phyloP scores from a whole-genome alignment of 1,284 basidiomycete species.

The Trametes polyzona region DNA sequence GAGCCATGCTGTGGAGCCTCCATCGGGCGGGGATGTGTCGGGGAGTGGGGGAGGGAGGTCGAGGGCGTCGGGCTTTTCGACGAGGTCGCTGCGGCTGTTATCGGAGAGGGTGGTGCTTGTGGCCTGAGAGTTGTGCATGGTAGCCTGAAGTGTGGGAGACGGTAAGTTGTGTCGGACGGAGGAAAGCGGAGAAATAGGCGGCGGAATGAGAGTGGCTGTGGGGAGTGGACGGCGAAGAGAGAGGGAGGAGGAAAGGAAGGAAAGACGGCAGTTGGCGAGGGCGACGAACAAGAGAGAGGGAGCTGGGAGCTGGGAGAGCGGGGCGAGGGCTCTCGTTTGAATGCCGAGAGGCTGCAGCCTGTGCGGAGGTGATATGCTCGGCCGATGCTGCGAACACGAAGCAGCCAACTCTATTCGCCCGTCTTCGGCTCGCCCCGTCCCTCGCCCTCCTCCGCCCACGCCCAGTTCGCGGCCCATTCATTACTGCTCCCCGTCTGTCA shows the following conservation, averaged over 20 bases:
- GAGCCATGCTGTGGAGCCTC: conserved; percentile 21
- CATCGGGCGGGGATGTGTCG: conserved; percentile 13
- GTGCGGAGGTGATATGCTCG: background rate
- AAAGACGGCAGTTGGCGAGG: background rate
- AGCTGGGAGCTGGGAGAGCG: background rate
- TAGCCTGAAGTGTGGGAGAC: background rate
- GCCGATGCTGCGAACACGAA: background rate
- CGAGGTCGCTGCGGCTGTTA: conserved; percentile 15
- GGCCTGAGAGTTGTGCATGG: conserved; percentile 4
- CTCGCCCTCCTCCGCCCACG: background rate
- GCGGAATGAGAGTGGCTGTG: background rate
- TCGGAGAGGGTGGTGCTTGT: conserved; percentile 18
- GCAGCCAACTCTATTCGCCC: background rate
- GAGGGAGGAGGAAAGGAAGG: background rate
- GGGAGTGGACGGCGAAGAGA: no score
- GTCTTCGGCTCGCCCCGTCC: background rate
- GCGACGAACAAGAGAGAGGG: background rate
- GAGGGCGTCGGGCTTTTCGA: conserved; percentile 11
- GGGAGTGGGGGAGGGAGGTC: background rate
- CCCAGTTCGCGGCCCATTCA: background rate
- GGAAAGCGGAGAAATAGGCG: no score
- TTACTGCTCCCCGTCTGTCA: background rate
- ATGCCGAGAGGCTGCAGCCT: background rate
- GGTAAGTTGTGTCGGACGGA: background rate
- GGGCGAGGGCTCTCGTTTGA: background rate